Evolutionary conservation across 371 early-diverging fungal genomes (phyloP).

Genomic region (Lichtheimia ramosa): DNA sequence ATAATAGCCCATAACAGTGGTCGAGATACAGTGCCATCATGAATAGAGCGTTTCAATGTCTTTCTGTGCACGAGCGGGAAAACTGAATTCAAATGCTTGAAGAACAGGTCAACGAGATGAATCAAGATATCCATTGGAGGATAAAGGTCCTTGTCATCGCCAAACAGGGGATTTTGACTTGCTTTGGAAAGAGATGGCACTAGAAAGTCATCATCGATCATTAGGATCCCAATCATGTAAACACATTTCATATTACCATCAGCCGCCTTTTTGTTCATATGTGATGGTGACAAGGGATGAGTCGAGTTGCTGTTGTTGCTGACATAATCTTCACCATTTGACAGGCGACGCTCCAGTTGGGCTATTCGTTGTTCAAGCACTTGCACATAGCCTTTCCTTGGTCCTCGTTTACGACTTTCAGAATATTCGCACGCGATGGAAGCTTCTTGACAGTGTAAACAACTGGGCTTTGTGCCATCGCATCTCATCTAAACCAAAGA

Average conservation of each 20-base stretch:
- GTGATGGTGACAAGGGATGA: slow-evolving; percentile 2
- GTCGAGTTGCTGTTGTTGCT: background rate
- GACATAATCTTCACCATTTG: slow-evolving; percentile 6
- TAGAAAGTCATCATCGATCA: background rate
- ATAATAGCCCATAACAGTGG: slow-evolving; percentile 46
- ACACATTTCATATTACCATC: background rate
- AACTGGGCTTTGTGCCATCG: slow-evolving; percentile 77
- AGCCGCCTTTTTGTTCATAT: background rate
- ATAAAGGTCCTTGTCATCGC: slow-evolving; percentile 18
- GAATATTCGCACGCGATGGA: slow-evolving; percentile 69
- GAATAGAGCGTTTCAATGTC: slow-evolving; percentile 30
- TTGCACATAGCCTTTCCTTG: slow-evolving; percentile 82
- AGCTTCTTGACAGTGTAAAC: slow-evolving; percentile 76
- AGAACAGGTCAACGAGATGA: slow-evolving; percentile 60
- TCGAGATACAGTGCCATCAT: slow-evolving; percentile 34
- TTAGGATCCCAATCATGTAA: background rate
- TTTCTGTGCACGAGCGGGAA: slow-evolving; percentile 58
- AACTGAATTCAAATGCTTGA: slow-evolving; percentile 54
- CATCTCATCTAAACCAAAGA: slow-evolving; percentile 60
- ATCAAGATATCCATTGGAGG: slow-evolving; percentile 51
- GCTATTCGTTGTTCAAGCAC: slow-evolving; percentile 68
- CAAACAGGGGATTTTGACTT: background rate
- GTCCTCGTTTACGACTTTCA: slow-evolving; percentile 75
- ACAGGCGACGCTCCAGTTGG: slow-evolving; percentile 61
- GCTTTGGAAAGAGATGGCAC: background rate